Evolutionary conservation across 306 rosid genomes (phyloP), one percentile per base, ranked within the genome.

Genomic region (Phaseolus lunatus): DNA sequence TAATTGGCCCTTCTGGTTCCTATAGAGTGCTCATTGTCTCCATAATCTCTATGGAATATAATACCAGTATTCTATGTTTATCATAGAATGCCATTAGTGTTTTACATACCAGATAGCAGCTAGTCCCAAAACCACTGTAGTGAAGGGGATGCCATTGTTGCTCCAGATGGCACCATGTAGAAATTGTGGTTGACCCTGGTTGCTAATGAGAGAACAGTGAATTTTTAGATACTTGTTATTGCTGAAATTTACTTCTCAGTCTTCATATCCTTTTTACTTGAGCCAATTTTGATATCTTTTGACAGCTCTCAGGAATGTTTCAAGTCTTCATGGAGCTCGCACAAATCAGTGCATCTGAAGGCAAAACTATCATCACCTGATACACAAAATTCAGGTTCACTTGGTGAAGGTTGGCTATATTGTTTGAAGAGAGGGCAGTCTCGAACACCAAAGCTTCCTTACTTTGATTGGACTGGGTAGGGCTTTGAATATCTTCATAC

Each of bases 381-480:
- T 82, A 79, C 75, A 13, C 82, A 85, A 62, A 88, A 83, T 69
- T 85, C 89, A 14, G 82, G 75, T 49, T 58, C 73, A 44, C 78
- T 39, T 31, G 85, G 74, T 77, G 93, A 95, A 72, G 95, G 82
- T 59, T 92, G 98, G 98, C 74, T 77, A 72, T 94, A 92, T 82
- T 92, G 93, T 87, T 14, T 79, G 83, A 94, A 59, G 92, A 85
- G 89, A 83, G 98, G 98, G 66, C 97, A 90, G 76, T 78, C 87
- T 83, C 93, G 91, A 82, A 79, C 87, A n/a, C 85, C 93, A 78
- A 95, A 90, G 79, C 74, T 89, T 81, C 98, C 98, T 24, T 77
- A 87, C 86, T 95, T 89, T 88, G 96, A 92, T 67, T 95, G 98
- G 97, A 89, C 97, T 10, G 98, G 98, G 98, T 95, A 16, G 57